These are phyloP conservation scores for Nicotiana tabacum DNA, from an alignment of 257 asterid species.

Conservation along the genomic window DNA sequence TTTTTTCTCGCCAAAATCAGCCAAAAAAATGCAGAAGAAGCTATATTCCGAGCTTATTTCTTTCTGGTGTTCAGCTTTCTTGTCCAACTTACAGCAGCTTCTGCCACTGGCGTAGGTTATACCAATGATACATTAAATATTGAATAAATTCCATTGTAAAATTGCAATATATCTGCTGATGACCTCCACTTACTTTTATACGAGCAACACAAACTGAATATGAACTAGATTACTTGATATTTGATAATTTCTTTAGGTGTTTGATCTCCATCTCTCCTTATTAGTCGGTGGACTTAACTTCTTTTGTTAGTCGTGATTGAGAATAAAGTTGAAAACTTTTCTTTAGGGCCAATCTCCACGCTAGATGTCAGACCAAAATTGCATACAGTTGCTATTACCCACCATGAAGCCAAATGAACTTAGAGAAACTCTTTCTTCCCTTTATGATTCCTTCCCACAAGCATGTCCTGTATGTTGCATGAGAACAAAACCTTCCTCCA, in stretches of 20 bases:
- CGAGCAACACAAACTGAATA: background rate
- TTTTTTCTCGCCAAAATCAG: background rate
- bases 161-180: background rate
- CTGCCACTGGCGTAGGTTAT: background rate
- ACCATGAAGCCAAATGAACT: background rate
- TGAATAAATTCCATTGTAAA: background rate
- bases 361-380: background rate
- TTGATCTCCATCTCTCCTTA: no score
- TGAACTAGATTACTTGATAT: no score
- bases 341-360: background rate
- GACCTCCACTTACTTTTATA: background rate
- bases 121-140: background rate
- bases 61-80: background rate
- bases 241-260: no score
- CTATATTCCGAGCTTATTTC: background rate
- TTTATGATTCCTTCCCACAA: background rate
- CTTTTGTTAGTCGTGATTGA: background rate
- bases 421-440: background rate
- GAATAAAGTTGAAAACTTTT: background rate
- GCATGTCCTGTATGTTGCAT: background rate
- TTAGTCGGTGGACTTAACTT: background rate
- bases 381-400: background rate
- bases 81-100: background rate
- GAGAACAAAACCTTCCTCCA: background rate
- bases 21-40: background rate